phyloP scores from a whole-genome alignment of 169 alveolate species.

The Cryptosporidium felis region DNA sequence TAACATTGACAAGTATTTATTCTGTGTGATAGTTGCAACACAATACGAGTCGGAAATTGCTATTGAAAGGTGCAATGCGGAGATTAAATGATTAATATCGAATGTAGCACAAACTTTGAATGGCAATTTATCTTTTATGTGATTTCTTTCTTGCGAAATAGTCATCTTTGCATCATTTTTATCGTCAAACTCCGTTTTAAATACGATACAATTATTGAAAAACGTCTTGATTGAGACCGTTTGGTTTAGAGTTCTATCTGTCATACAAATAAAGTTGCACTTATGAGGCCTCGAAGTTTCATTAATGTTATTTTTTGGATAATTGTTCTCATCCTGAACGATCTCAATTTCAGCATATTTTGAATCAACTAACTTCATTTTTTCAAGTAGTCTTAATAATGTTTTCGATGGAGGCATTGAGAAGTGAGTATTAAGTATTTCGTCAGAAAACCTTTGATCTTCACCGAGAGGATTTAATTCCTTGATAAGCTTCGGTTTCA shows the following conservation, averaged over 20 bases:
- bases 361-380: constrained; percentile 65
- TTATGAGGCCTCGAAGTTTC: not conserved
- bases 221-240: constrained; percentile 48
- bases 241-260: constrained; percentile 31
- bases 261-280: constrained; percentile 40
- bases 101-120: constrained; percentile 19
- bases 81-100: constrained; percentile 58
- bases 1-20: constrained; percentile 41
- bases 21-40: constrained; percentile 42
- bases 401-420: constrained; percentile 53
- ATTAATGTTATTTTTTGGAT: not conserved
- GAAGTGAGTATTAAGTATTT: constrained; percentile 38
- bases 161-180: not conserved
- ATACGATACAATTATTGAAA: constrained; percentile 47
- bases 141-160: not conserved
- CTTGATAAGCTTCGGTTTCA: constrained; percentile 35
- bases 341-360: constrained; percentile 33
- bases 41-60: constrained; percentile 39
- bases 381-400: constrained; percentile 31
- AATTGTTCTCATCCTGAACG: not conserved
- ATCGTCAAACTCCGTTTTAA: constrained; percentile 6
- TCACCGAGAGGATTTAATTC: constrained; percentile 36
- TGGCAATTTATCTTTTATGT: not conserved
- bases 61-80: constrained; percentile 10
- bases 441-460: not conserved